Conservation (phyloP, 768 basidiomycete genomes). For the Tremella fuciformis region DNA sequence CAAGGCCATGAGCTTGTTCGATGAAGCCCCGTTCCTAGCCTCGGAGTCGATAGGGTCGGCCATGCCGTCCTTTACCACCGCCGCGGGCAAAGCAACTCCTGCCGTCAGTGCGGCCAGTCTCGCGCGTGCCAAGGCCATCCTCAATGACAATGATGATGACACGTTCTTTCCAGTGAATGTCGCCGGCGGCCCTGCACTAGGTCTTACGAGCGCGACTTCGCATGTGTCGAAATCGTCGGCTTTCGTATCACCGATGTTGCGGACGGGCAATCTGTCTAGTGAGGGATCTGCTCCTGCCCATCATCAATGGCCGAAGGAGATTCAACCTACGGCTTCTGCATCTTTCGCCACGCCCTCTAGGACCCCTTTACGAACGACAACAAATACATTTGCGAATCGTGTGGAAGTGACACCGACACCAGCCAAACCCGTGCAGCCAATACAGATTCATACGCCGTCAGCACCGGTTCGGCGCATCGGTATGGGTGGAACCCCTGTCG, state of each 20-base stretch:
- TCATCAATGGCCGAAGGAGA: neutral
- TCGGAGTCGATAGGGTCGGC: neutral
- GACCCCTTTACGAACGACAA: constrained; percentile 18
- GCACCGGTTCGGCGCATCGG: constrained; percentile 37
- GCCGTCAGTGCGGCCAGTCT: neutral
- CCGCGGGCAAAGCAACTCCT: neutral
- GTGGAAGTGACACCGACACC: constrained; percentile 8
- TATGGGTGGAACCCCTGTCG: constrained; percentile 33
- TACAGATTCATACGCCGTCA: constrained; percentile 28
- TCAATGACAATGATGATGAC: constrained; percentile 1
- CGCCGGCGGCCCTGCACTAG: too few relatives aligned
- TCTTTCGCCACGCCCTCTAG: constrained; percentile 13
- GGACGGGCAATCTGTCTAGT: neutral
- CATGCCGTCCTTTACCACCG: constrained; percentile 6
- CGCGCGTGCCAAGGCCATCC: constrained; percentile 4
- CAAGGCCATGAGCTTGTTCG: neutral
- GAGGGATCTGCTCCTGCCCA: neutral
- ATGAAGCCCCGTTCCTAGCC: neutral
- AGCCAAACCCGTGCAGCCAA: constrained; percentile 15
- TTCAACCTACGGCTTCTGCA: neutral
- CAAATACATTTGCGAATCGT: constrained; percentile 18
- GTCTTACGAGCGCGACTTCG: too few relatives aligned
- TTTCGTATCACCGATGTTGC: neutral
- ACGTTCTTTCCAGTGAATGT: too few relatives aligned
- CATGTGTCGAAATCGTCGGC: neutral